Percentiles rank a stretch among this genome's conserved stretches.
These are phyloP conservation scores for Kwoniella sp. DNA, from an alignment of 768 basidiomycete genomes.

Conservation along the genomic window DNA sequence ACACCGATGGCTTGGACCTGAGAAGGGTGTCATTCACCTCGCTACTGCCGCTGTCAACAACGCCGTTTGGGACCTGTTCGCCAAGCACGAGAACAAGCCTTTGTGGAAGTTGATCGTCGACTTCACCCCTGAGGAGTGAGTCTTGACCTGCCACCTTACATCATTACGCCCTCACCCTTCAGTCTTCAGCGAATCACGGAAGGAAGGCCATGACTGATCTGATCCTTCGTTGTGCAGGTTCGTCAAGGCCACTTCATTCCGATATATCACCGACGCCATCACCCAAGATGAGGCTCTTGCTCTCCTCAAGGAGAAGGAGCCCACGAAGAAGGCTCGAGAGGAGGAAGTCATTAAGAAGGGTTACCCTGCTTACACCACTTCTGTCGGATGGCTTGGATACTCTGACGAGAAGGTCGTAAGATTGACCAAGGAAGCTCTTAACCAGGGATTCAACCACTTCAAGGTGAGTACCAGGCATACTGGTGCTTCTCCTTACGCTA, in stretches of 20 bases:
- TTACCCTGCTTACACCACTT: conserved; percentile 92
- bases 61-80: conserved; percentile 82
- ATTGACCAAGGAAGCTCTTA: conserved; percentile 81
- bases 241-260: conserved; percentile 73
- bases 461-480: conserved; percentile 60
- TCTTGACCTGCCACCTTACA: neutral
- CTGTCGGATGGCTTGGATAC: conserved; percentile 92
- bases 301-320: conserved; percentile 75
- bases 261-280: conserved; percentile 91
- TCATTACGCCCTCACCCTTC: neutral
- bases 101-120: conserved; percentile 93
- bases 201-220: too few relatives aligned
- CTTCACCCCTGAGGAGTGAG: conserved; percentile 64
- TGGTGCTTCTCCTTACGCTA: too few relatives aligned
- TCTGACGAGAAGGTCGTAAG: conserved; percentile 85
- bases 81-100: conserved; percentile 68
- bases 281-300: conserved; percentile 85
- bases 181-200: conserved; percentile 5
- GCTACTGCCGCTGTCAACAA: conserved; percentile 87
- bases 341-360: conserved; percentile 68
- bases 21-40: conserved; percentile 92
- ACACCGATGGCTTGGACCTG: conserved; percentile 91
- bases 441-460: conserved; percentile 94
- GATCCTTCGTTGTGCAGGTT: too few relatives aligned
- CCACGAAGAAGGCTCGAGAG: conserved; percentile 77